A percentile compares a stretch with the other conserved stretches of the same genome.
Conservation (phyloP, 352 stramenopile species). For the Globisporangium alternatum region DNA sequence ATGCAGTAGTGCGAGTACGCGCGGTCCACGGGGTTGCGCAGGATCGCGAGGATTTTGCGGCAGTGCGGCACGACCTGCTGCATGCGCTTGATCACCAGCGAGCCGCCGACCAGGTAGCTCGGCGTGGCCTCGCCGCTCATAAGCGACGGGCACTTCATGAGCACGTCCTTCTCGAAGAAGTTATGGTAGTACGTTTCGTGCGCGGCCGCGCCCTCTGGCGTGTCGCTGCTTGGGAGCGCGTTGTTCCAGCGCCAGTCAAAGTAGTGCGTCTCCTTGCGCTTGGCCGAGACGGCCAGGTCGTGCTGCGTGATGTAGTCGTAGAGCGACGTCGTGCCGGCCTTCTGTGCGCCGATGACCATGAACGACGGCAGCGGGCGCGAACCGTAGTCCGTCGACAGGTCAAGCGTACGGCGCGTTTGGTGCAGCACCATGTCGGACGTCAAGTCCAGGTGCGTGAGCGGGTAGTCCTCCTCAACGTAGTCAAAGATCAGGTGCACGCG, state of each 20-base stretch:
- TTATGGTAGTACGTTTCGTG: slow-evolving; percentile 79
- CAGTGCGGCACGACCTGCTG: slow-evolving; percentile 74
- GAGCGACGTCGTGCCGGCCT: slow-evolving; percentile 95
- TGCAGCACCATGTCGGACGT: slow-evolving; percentile 88
- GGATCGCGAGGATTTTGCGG: slow-evolving; percentile 79
- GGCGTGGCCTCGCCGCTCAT: slow-evolving; percentile 92
- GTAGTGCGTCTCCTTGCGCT: slow-evolving; percentile 96
- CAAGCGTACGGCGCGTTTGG: slow-evolving; percentile 95
- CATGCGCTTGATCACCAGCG: slow-evolving; percentile 69
- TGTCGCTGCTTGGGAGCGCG: slow-evolving; percentile 47
- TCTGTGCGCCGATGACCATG: slow-evolving; percentile 95
- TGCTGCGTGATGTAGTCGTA: slow-evolving; percentile 98
- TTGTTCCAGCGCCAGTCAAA: slow-evolving; percentile 98
- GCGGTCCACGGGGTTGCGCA: slow-evolving; percentile 81
- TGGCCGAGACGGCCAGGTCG: slow-evolving; percentile 89
- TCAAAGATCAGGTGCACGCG: slow-evolving; percentile 98
- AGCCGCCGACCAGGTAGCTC: slow-evolving; percentile 88
- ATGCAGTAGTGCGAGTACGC: slow-evolving; percentile 91
- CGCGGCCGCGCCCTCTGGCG: slow-evolving; percentile 46
- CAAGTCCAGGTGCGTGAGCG: slow-evolving; percentile 71
- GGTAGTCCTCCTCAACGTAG: slow-evolving; percentile 91
- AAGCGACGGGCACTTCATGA: slow-evolving; percentile 88
- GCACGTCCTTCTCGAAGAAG: slow-evolving; percentile 79
- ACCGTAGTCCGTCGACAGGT: slow-evolving; percentile 84
- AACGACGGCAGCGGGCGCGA: slow-evolving; percentile 87